Percentiles rank a stretch among this genome's conserved stretches.
Evolutionary conservation across 2,329 filamentous ascomycete species (phyloP).

Genomic region (Alternaria triticina): DNA sequence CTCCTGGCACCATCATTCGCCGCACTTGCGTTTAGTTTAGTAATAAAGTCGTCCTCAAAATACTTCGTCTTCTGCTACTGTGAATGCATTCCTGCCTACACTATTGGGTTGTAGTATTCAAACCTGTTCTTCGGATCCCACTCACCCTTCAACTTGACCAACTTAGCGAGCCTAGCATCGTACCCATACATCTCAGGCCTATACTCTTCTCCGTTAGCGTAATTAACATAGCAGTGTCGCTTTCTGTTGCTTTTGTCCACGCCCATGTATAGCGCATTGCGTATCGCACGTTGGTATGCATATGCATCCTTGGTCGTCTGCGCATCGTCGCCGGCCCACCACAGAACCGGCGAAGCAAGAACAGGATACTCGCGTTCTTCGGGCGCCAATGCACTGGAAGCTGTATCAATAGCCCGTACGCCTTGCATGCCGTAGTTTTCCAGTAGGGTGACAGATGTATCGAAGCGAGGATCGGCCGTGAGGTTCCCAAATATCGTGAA

Average conservation of each 20-base stretch:
- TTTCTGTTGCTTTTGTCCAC: constrained; percentile 13
- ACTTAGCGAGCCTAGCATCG: constrained; percentile 30
- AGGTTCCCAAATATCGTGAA: constrained; percentile 24
- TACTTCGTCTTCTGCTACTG: neutral
- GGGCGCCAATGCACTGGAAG: constrained; percentile 16
- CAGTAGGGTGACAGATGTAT: constrained; percentile 18
- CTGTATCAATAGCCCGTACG: constrained; percentile 13
- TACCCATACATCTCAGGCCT: constrained; percentile 40
- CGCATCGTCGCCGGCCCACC: constrained; percentile 20
- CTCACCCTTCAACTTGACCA: constrained; percentile 35
- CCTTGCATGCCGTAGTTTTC: constrained; percentile 32
- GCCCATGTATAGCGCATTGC: constrained; percentile 19
- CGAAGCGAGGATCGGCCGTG: constrained; percentile 27
- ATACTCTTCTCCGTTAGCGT: constrained; percentile 39
- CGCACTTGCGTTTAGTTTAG: neutral
- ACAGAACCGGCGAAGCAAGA: constrained; percentile 19
- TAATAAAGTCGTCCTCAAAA: neutral
- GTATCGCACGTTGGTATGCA: constrained; percentile 11
- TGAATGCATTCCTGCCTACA: neutral
- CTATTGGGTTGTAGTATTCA: constrained; percentile 34
- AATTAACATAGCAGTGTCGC: constrained; percentile 42
- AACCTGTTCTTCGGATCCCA: constrained; percentile 41
- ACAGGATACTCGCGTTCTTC: constrained; percentile 45
- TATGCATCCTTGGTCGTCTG: constrained; percentile 16
- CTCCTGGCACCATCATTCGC: neutral